Evolutionary conservation across 805 yeast species (phyloP), one percentile per base, ranked within the genome.

Genomic region (Candida easanensis): DNA sequence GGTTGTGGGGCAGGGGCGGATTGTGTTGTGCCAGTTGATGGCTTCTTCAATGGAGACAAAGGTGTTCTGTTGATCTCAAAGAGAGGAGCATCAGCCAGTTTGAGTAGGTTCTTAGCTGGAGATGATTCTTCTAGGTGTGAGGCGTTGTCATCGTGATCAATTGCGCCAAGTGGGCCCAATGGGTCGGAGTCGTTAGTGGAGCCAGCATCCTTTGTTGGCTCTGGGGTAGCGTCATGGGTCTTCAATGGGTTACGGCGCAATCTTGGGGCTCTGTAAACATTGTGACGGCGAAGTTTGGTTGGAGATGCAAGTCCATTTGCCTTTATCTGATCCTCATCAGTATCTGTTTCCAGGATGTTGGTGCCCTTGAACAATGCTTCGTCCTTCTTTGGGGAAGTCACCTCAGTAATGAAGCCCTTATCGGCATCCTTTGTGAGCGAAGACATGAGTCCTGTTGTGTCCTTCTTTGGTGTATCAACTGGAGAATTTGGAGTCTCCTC

Each of bases 61-160:
- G 60, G 55, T 20, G 49, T 59, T 51, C 58, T 54, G 41, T 50
- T 65, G 27, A 78, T 58, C 17, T 76, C 68, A 46, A 78, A 80
- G 36, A 80, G 62, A 4, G 85, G 85, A 5, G 73, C 75, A 27
- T 80, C 76, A 0, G 74, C 70, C 23, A 73, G 76, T 48, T 70
- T 65, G 5, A 67, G 59, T 25, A 77, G 48, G 18, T 57, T 45
- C 2, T 69, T 72, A 11, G 65, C 65, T 17, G 55, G 45, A 3
- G 66, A 45, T 36, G 62, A 51, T 57, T 21, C 18, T 51, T 50
- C 28, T 7, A 65, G 50, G 19, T 50, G 15, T 18, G 21, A 62
- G 11, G 52, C 54, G 41, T 52, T 50, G 39, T 62, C 73, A 34
- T 44, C 61, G 38, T 59, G 54, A 39, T 60, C 54, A 53, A 61